Evolutionary conservation across 345 rosid species (phyloP), one percentile per base, ranked within the genome.

Genomic region (Citrus mangshanensis): DNA sequence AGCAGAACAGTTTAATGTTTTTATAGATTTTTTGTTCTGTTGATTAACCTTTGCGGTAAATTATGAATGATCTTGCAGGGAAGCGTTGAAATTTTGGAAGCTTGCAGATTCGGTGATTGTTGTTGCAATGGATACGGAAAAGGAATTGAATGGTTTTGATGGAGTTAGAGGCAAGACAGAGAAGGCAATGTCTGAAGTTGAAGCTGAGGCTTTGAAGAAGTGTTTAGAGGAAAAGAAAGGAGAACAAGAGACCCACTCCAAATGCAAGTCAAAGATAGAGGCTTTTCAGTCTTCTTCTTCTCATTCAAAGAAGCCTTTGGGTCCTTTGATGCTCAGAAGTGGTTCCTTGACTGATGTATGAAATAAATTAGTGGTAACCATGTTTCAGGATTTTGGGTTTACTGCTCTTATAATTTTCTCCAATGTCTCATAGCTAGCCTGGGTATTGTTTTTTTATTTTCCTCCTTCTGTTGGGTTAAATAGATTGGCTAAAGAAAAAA

Each of bases 211-310:
- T 61, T 64, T 82, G 19, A 81, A 76, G 72, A 84, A 82, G 65
- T 86, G 88, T 73, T 79, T 86, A 83, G 83, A 85, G 59, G 83
- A 82, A 64, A 84, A 80, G 75, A 76, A 85, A 61, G 83, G 80
- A 7, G 89, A 88, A 59, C 69, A 59, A 35, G 63, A 74, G 22
- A 64, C 30, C 21, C 32, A 46, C 7, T 4, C 59, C 72, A 86
- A 80, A 66, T 86, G 91, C 87, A 82, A 86, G 77, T 73, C 84
- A 24, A 85, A 76, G 81, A 10, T 86, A 49, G 83, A 80, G 76
- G 84, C 87, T 58, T 80, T 83, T 49, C 46, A 18, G 40, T 87
- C 88, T 22, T 70, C 78, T 34, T 51, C 70, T 56, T 34, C 87
- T 77, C 27, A 6, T 54, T 24, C 71, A 13, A 73, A 70, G 61